Evolutionary conservation across 2,329 filamentous ascomycete genomes (phyloP).

Genomic region (Aspergillus aculeatus): DNA sequence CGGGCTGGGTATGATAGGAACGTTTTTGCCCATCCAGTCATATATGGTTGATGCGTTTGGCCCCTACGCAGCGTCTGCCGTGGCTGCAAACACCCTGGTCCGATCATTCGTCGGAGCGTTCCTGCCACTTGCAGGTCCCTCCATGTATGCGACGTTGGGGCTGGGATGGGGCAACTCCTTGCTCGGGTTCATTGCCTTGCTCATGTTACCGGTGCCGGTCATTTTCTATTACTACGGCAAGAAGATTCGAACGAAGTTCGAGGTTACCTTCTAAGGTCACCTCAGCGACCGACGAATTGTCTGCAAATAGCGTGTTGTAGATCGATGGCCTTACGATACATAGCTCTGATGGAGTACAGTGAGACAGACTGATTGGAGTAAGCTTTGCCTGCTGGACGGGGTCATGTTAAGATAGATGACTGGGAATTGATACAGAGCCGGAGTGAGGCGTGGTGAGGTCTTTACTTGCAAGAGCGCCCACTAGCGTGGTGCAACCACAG

Average conservation of each 20-base stretch:
- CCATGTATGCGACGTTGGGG: slow-evolving; percentile 1
- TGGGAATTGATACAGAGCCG: no score
- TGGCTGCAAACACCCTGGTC: not conserved
- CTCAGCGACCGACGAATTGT: not conserved
- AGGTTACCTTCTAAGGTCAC: not conserved
- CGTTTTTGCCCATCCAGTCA: not conserved
- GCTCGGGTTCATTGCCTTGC: slow-evolving; percentile 1
- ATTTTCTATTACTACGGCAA: not conserved
- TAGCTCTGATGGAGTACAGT: not conserved
- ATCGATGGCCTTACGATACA: not conserved
- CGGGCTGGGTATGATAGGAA: slow-evolving; percentile 1
- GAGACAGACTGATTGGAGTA: not conserved
- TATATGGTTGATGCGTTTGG: slow-evolving; percentile 1
- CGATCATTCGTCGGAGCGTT: slow-evolving; percentile 1
- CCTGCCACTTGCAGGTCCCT: slow-evolving; percentile 1
- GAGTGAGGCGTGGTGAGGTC: no score
- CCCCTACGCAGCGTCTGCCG: not conserved
- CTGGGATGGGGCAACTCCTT: slow-evolving; percentile 3
- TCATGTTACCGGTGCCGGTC: not conserved
- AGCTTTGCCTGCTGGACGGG: not conserved
- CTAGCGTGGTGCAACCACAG: not conserved
- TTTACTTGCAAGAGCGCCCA: not conserved
- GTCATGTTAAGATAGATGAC: not conserved
- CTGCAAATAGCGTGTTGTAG: not conserved
- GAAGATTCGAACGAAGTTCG: not conserved